Evolutionary conservation across 2,329 filamentous ascomycete species (phyloP), one percentile per base, ranked within the genome.

Genomic region (Scytalidium lignicola): DNA sequence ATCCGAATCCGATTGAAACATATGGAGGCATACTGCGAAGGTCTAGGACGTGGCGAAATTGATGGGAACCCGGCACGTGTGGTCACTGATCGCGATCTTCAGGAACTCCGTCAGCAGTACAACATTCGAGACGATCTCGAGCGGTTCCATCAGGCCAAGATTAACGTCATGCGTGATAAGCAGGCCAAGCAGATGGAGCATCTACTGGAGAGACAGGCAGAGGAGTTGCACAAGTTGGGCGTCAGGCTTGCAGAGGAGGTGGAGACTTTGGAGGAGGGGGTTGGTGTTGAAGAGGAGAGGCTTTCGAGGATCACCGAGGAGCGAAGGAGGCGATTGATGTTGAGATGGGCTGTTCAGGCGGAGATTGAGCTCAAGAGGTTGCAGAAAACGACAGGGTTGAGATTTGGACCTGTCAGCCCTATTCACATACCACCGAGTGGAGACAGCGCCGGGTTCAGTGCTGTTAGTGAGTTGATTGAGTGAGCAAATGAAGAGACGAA

Each of bases 21-120:
- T 55, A 85, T 85, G 81, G 80, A 85, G 57, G 80, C 79, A 5
- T 85, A 85, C 61, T 84, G 80, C 57, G 73, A 80, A 51, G 74
- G 74, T 3, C 64, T 78, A 1, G 76, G 75, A 3, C 69, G 70
- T 26, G 69, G 63, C 20, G 63, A 66, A 2, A 65, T 58, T 28
- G 57, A 54, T 21, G 45, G 62, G 3, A 70, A 76, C 63, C 76
- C 77, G 3, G 66, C 68, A 1, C 69, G 81, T 7, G 66, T 74
- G 1, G 78, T 85, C 15, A 85, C 81, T 2, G 77, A 82, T 58
- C 72, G 75, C 42, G 78, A 85, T 54, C 66, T 81, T 18, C 73
- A 76, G 28, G 78, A 82, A 59, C 69, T 84, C 3, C 74, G 75
- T 9, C 77, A 82, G 56, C 80, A 84, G 61, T 83, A 83, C 63